Evolutionary conservation across 805 yeast species (phyloP), one percentile per base, ranked within the genome.

Genomic region (Candida nitratophila): DNA sequence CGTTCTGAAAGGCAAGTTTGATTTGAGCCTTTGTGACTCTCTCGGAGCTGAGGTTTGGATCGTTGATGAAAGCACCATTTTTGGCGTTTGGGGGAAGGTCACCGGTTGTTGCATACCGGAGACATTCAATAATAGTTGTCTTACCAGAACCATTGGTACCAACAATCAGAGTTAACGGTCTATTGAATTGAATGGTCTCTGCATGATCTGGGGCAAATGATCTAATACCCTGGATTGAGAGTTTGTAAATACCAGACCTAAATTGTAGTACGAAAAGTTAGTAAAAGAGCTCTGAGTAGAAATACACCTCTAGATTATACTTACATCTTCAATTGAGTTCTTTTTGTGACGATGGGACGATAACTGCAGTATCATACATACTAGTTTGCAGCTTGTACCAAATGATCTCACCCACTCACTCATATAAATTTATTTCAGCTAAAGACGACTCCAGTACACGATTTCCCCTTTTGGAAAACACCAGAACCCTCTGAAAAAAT

Each of bases 131-230:
- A 45, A 93, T 82, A 1, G 98, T 90, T 0, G 98, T 93, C 60
- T 93, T 91, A 11, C 99, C 99, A 26, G 96, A 84, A 29, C 99
- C 98, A 64, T 93, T 93, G 42, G 85, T 85, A 0, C 99, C 99
- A 26, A 95, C 96, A 43, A 93, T 91, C 40, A 93, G 70, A 0
- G 99, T 93, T 57, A 93, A 66, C 0, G 99, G 99, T 40, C 77
- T 76, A 15, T 90, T 89, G 64, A 93, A 93, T 56, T 86, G 86
- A 47, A 93, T 87, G 0, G 90, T 82, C 58, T 93, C 96, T 27
- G 86, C 72, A 39, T 79, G 79, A 51, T 81, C 80, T n/a, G 89
- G 83, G 50, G 86, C 91, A 57, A 93, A 93, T 0, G 98, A 89
- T 35, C 99, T 71, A 5, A 93, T 78, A 24, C 99, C 99, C 45